Evolutionary conservation across 257 asterid genomes (phyloP).

Genomic region (Nicotiana paniculata): DNA sequence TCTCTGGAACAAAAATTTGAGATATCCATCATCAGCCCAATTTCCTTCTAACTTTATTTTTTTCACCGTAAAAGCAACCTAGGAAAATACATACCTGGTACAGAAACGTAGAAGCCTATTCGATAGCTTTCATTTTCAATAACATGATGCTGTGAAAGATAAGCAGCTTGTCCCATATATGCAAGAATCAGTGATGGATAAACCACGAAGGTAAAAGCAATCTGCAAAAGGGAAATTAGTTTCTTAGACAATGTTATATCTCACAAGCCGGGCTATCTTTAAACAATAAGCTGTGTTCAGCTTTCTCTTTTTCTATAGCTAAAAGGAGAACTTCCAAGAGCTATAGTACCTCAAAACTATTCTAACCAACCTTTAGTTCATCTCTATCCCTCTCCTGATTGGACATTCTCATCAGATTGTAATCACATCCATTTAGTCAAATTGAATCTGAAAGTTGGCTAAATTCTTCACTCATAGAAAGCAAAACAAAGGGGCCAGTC

Average conservation of each 20-base stretch:
- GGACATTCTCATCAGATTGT: neutral
- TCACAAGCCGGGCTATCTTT: neutral
- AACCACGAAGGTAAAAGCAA: constrained; percentile 68
- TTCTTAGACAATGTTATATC: constrained; percentile 15
- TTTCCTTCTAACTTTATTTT: neutral
- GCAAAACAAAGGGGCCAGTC: neutral
- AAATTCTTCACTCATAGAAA: too few species aligned
- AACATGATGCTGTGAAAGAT: constrained; percentile 65
- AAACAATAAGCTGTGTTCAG: neutral
- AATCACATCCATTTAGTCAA: neutral
- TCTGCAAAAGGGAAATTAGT: constrained; percentile 28
- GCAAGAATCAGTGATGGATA: constrained; percentile 44
- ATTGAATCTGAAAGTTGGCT: neutral
- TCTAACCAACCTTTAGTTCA: neutral
- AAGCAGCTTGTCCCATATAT: constrained; percentile 93
- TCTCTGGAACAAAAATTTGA: constrained; percentile 14
- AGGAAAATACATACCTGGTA: too few species aligned
- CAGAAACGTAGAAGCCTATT: constrained; percentile 60
- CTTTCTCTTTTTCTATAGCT: neutral
- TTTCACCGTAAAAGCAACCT: neutral
- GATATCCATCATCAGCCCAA: neutral
- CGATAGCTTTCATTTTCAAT: constrained; percentile 24
- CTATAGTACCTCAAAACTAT: neutral
- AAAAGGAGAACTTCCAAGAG: neutral
- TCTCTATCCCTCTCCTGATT: neutral